Percentiles rank a stretch among this genome's conserved stretches.
phyloP scores from a whole-genome alignment of 164 flowering plant genomes.

The Berberis vulgaris region DNA sequence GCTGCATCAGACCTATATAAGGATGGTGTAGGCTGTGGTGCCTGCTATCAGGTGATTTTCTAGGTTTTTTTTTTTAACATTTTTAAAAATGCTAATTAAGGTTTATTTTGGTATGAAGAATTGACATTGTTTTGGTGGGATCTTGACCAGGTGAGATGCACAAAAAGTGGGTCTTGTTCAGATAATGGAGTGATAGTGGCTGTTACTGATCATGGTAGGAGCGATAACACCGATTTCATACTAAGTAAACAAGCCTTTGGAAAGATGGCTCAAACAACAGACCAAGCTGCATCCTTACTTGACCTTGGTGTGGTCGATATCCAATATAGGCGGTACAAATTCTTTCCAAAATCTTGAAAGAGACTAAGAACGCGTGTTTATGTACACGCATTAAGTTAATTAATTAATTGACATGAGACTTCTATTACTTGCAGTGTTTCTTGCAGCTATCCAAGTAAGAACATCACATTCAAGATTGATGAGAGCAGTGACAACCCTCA shows the following conservation, averaged over 20 bases:
- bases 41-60: conserved; percentile 70
- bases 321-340: too few relatives aligned
- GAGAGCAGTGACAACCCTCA: conserved; percentile 63
- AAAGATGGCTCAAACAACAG: too few relatives aligned
- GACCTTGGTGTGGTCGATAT: too few relatives aligned
- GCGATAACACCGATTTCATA: conserved; percentile 25
- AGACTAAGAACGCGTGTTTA: too few relatives aligned
- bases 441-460: conserved; percentile 74
- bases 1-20: conserved; percentile 76
- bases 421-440: conserved; percentile 43
- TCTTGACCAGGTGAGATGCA: conserved; percentile 60
- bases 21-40: conserved; percentile 78
- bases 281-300: too few relatives aligned
- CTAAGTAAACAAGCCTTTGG: too few relatives aligned
- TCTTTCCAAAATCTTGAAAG: too few relatives aligned
- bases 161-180: conserved; percentile 51
- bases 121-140: not conserved
- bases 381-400: not conserved
- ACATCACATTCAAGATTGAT: conserved; percentile 63
- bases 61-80: too few relatives aligned
- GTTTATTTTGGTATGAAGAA: not conserved
- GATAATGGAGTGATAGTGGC: conserved; percentile 72
- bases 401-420: not conserved
- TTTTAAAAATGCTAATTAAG: too few relatives aligned
- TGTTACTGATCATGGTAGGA: conserved; percentile 61